Percentiles rank a stretch among this genome's conserved stretches.
Conservation (phyloP, 2,329 filamentous ascomycete species). For the Cadophora sp. region DNA sequence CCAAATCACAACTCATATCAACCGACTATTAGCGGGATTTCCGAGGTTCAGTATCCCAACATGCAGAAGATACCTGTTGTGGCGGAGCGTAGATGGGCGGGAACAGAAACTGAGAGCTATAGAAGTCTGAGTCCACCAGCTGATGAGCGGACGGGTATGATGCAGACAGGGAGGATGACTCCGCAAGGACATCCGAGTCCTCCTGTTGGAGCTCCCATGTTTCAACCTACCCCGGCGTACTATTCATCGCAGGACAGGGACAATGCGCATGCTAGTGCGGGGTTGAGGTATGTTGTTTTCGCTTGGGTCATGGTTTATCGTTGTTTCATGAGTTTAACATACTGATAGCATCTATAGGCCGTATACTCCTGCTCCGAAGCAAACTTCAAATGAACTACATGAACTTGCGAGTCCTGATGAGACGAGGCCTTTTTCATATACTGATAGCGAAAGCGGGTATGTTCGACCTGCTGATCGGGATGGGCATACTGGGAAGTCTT, state of each 20-base stretch:
- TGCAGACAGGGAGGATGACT: conserved; percentile 26
- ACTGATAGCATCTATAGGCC: conserved; percentile 1
- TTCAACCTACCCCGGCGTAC: conserved; percentile 27
- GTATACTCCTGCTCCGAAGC: conserved; percentile 23
- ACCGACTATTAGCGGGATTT: conserved; percentile 29
- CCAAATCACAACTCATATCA: conserved; percentile 36
- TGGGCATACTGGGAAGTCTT: neutral
- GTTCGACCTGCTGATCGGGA: neutral
- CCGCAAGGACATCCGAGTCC: conserved; percentile 16
- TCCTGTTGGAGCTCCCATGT: conserved; percentile 20
- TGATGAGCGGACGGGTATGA: conserved; percentile 33
- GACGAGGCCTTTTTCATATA: conserved; percentile 31
- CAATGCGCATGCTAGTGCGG: conserved; percentile 9
- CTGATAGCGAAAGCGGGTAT: conserved; percentile 30
- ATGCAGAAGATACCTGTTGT: conserved; percentile 31
- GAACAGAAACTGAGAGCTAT: conserved; percentile 28
- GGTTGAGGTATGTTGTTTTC: conserved; percentile 26
- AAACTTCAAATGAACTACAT: conserved; percentile 13
- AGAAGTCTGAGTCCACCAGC: conserved; percentile 32
- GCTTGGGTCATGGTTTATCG: neutral
- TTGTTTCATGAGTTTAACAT: neutral
- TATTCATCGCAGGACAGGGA: conserved; percentile 31
- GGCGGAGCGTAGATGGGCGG: conserved; percentile 13
- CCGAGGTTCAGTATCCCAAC: conserved; percentile 37
- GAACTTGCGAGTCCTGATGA: conserved; percentile 20